Conservation (phyloP, 179 eudicot genomes). For the Beta corolliflora region DNA sequence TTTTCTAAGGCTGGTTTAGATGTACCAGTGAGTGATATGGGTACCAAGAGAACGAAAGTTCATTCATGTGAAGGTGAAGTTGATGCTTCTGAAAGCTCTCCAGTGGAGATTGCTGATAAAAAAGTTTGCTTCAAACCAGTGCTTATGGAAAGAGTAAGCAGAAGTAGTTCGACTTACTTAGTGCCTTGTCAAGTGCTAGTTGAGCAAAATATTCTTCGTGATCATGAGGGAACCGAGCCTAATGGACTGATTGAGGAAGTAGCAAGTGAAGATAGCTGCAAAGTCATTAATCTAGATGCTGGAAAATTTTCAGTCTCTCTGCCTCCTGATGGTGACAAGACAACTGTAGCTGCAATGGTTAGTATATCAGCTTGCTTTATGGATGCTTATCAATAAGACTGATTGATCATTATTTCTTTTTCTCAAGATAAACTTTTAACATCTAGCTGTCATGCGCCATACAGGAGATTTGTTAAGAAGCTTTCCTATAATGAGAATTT, state of each 20-base stretch:
- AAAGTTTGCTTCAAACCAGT: slow-evolving; percentile 22
- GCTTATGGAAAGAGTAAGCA: slow-evolving; percentile 20
- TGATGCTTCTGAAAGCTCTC: slow-evolving; percentile 22
- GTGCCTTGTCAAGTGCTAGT: slow-evolving; percentile 32
- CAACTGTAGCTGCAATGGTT: slow-evolving; percentile 21
- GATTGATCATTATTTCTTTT: not conserved
- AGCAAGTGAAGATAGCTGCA: slow-evolving; percentile 26
- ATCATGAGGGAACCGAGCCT: slow-evolving; percentile 24
- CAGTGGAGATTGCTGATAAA: slow-evolving; percentile 19
- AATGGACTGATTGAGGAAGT: slow-evolving; percentile 25
- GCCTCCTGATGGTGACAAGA: slow-evolving; percentile 7
- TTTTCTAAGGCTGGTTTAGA: slow-evolving; percentile 70
- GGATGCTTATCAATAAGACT: not conserved
- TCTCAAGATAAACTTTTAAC: not conserved
- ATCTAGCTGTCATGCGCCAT: not conserved
- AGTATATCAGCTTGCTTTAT: slow-evolving; percentile 15
- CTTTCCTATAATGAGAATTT: not conserved
- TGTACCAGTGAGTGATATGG: slow-evolving; percentile 42
- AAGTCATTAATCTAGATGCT: slow-evolving; percentile 8
- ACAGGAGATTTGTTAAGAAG: not conserved
- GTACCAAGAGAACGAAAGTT: slow-evolving; percentile 44
- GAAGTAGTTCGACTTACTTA: slow-evolving; percentile 10
- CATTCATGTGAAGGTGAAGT: slow-evolving; percentile 33
- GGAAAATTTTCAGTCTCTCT: slow-evolving; percentile 1
- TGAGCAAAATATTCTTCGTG: slow-evolving; percentile 25